Percentiles rank a stretch among this genome's conserved stretches.
Conservation (phyloP, 768 basidiomycete species). For the Serendipita indica region DNA sequence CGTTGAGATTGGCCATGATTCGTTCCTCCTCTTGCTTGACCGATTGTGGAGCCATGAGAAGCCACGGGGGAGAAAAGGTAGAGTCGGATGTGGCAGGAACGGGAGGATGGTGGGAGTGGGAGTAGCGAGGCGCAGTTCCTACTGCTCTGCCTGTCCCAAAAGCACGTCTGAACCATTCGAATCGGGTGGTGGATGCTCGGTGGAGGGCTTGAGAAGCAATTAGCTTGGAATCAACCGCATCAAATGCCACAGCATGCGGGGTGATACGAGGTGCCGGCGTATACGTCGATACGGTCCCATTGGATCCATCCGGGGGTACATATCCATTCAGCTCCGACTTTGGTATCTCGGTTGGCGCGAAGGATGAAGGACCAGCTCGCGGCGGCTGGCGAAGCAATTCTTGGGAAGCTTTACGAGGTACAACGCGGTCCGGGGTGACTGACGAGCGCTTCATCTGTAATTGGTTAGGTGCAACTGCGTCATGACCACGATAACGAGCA, state of each 20-base stretch:
- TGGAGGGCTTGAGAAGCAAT: not conserved
- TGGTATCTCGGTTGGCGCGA: not conserved
- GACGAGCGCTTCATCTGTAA: not conserved
- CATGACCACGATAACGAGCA: not conserved
- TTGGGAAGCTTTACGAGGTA: not conserved
- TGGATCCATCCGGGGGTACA: not conserved
- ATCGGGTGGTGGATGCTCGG: constrained; percentile 3
- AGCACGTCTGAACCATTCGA: constrained; percentile 8
- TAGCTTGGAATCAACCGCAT: not conserved
- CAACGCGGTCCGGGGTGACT: not conserved
- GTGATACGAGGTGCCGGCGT: constrained; percentile 1
- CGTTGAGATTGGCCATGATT: constrained; percentile 52
- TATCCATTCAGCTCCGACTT: not conserved
- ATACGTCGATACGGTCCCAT: constrained; percentile 2
- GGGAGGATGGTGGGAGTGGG: constrained; percentile 2
- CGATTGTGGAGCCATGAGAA: constrained; percentile 45
- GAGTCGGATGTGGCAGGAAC: not conserved
- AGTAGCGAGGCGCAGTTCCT: not conserved
- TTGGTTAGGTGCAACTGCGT: not conserved
- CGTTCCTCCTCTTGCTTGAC: constrained; percentile 54
- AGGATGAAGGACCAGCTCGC: not conserved
- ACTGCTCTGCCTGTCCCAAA: not conserved
- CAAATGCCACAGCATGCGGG: constrained; percentile 1
- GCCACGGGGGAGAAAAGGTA: constrained; percentile 41
- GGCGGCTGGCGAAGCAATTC: not conserved